phyloP scores from a whole-genome alignment of 2,329 filamentous ascomycete genomes.

The Ophiocordyceps camponoti-rufipedis region DNA sequence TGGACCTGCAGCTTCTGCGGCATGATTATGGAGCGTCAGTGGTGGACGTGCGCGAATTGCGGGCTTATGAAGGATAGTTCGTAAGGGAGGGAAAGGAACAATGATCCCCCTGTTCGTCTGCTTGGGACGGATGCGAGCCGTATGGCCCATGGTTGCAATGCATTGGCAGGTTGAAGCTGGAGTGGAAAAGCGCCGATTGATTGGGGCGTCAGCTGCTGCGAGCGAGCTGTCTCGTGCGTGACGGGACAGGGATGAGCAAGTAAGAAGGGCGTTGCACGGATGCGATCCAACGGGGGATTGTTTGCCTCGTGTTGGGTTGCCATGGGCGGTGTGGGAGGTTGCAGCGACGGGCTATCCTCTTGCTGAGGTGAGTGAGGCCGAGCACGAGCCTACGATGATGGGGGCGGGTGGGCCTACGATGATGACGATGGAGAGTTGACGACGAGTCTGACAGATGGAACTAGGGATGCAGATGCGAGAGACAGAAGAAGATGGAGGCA shows the following conservation, averaged over 20 bases:
- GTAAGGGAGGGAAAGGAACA: neutral
- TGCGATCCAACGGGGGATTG: neutral
- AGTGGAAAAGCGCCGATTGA: neutral
- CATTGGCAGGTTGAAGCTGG: neutral
- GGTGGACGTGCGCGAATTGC: conserved; percentile 39
- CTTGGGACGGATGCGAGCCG: neutral
- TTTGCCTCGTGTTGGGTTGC: neutral
- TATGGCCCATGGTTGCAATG: neutral
- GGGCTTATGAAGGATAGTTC: conserved; percentile 34
- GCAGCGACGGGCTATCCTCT: no score
- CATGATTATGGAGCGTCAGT: conserved; percentile 30
- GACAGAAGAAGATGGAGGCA: no score
- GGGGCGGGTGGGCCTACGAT: no score
- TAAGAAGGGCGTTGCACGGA: neutral
- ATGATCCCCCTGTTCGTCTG: neutral
- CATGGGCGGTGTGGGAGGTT: neutral
- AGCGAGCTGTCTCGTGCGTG: neutral
- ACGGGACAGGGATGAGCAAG: neutral
- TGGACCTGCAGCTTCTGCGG: conserved; percentile 37
- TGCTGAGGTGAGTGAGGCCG: no score
- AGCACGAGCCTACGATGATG: no score
- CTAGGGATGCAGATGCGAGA: no score
- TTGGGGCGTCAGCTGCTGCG: neutral
- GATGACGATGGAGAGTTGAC: no score
- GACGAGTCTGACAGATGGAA: no score